Conservation (phyloP, 208 protist species). For the Trichomonas gallinae region DNA sequence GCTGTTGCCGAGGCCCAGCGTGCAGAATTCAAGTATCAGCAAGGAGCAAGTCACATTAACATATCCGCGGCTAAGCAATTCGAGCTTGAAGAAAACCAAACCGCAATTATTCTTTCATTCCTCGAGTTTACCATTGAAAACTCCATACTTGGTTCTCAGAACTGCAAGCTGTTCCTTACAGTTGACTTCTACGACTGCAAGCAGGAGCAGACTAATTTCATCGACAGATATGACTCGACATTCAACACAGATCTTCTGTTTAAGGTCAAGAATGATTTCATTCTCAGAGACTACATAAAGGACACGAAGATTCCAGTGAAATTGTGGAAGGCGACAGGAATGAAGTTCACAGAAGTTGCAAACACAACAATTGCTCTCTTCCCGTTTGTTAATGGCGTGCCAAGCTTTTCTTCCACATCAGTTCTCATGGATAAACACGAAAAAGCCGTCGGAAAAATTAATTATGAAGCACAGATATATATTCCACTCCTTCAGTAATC, state of each 20-base stretch:
- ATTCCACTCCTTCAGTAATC: background rate
- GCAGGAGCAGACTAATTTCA: background rate
- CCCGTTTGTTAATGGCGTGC: background rate
- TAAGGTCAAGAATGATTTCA: background rate
- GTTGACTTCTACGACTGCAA: background rate
- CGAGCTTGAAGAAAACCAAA: background rate
- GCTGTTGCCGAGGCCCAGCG: background rate
- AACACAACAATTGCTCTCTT: background rate
- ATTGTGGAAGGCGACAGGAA: background rate
- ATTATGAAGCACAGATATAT: background rate
- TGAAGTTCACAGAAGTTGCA: background rate
- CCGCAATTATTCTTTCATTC: background rate
- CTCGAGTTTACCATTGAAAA: background rate
- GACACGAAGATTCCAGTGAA: background rate
- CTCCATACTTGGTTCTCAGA: background rate
- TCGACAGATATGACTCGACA: background rate
- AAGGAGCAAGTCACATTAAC: background rate
- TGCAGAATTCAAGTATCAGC: background rate
- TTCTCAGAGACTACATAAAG: background rate
- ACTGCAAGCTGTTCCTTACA: background rate
- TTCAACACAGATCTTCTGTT: background rate
- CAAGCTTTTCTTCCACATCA: background rate
- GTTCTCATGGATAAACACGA: background rate
- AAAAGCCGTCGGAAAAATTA: background rate
- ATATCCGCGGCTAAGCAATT: background rate